Evolutionary conservation across 495 filamentous ascomycete genomes (phyloP).

Genomic region (Emericellopsis terricola): DNA sequence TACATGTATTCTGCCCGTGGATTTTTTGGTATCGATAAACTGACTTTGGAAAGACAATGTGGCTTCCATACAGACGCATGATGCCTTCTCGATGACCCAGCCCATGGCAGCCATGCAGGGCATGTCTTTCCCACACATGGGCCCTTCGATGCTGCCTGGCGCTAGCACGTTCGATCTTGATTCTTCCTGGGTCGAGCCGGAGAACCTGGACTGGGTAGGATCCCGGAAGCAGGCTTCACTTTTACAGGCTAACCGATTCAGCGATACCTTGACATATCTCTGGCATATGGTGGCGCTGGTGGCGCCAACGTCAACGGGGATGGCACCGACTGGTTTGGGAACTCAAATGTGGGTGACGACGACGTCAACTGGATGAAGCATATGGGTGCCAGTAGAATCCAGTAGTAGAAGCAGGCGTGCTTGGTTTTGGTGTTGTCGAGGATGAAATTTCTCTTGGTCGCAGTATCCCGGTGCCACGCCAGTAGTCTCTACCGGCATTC

Average conservation of each 20-base stretch:
- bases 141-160: no score
- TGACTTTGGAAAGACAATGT: not conserved
- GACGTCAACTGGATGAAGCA: no score
- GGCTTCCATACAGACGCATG: not conserved
- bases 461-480: no score
- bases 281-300: not conserved
- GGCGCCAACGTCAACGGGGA: not conserved
- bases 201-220: constrained; percentile 4
- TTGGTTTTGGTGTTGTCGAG: no score
- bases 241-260: not conserved
- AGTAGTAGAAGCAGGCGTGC: no score
- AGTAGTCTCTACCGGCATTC: no score
- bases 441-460: no score
- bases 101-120: not conserved
- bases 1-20: not conserved
- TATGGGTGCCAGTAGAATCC: no score
- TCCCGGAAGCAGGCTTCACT: not conserved
- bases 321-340: not conserved
- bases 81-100: not conserved
- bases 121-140: not conserved
- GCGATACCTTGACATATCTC: not conserved
- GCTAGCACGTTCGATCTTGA: not conserved
- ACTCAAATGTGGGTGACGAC: not conserved
- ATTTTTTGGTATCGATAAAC: not conserved
- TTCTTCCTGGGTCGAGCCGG: not conserved